Evolutionary conservation across 257 asterid species (phyloP).

Genomic region (Eucommia ulmoides): DNA sequence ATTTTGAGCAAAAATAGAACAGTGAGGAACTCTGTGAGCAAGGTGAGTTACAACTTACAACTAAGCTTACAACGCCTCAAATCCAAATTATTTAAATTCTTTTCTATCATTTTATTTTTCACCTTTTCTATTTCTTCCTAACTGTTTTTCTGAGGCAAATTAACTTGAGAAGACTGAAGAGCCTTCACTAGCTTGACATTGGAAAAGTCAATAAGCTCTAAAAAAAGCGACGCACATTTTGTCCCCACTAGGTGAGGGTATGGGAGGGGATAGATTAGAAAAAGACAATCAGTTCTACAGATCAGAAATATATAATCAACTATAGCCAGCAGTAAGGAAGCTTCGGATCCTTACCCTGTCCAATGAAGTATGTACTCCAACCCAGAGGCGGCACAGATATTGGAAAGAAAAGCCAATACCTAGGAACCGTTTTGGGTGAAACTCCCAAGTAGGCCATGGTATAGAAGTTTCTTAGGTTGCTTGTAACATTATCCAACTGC

Average conservation of each 20-base stretch:
- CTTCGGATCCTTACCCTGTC: constrained; percentile 22
- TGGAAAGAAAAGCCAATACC: constrained; percentile 57
- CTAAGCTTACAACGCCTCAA: no score
- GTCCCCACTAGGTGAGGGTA: no score
- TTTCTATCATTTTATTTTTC: neutral
- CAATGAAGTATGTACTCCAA: constrained; percentile 58
- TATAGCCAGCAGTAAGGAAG: neutral
- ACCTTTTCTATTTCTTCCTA: neutral
- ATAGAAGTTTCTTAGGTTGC: constrained; percentile 40
- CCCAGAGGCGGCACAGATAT: constrained; percentile 71
- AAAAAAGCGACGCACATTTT: no score
- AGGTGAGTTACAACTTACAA: no score
- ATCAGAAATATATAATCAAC: neutral
- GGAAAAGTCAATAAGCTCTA: no score
- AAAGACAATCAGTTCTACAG: neutral
- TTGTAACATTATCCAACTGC: constrained; percentile 52
- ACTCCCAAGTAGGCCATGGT: constrained; percentile 59
- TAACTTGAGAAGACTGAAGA: neutral
- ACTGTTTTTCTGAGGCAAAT: neutral
- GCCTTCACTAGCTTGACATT: neutral
- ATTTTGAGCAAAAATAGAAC: constrained; percentile 9
- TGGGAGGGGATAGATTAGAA: no score
- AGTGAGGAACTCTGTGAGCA: neutral
- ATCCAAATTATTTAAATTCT: neutral
- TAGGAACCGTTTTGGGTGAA: constrained; percentile 37